Base-by-base conservation (phyloP, 1,139 yeast genomes). In the Sugiyamaella japonica region DNA sequence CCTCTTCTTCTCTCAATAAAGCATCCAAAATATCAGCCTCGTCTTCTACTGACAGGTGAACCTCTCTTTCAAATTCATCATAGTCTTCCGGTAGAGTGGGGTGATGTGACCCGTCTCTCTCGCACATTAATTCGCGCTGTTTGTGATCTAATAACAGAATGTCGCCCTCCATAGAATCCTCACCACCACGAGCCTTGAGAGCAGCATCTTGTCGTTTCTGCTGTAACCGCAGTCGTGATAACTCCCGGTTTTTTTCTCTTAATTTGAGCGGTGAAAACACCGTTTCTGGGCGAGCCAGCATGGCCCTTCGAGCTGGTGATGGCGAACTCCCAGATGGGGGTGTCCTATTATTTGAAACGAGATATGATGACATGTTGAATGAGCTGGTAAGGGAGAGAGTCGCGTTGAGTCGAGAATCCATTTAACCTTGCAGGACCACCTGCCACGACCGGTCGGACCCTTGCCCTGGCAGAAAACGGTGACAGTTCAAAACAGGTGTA, bases 11-110 rank as follows among this genome's bases (percentile, higher is more conserved):
- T 32, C 37, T 34, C 45, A 62, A 41, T 54, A 59, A 44, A 25
- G 58, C 57, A 13, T 62, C 66, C 15, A 60, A 34, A 28, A 55
- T 16, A 23, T 55, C 63, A 13, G 55, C 53, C 47, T 62, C 65
- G 29, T 53, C 57, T 25, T 39, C 13, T 15, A 38, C 10, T 16
- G 31, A 10, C 36, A 29, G 7, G 10, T 28, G 5, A 5, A 25
- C 15, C 31, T 50, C 29, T 7, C 20, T 31, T 23, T 44, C 16
- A 16, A 16, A 45, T 12, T 49, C 53, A 3, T 52, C 41, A 20
- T 52, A 48, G 12, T 50, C 50, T 37, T 56, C 59, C 1, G 53
- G 54, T 13, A 31, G 34, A 9, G 56, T 41, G 8, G 29, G 39
- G 31, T 53, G 45, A 8, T 38, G 28, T 36, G 41, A 50, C 9